Percentiles rank a stretch among this genome's conserved stretches.
Evolutionary conservation across 2,329 filamentous ascomycete genomes (phyloP).

Genomic region (Botrytis galanthina): DNA sequence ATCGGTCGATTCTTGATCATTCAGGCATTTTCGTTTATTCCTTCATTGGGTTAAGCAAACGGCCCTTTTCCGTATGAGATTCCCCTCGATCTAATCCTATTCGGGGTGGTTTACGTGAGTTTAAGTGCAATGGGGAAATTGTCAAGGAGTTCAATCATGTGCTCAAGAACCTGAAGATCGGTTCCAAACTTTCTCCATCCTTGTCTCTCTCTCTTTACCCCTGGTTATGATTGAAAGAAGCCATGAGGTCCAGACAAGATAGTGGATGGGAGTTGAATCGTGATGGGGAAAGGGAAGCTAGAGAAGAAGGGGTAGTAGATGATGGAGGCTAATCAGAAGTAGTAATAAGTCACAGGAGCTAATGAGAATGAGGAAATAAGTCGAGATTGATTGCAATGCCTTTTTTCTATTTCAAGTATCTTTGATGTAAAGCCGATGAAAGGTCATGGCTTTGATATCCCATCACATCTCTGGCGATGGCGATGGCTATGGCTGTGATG

Average conservation of each 20-base stretch:
- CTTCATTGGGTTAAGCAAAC: neutral
- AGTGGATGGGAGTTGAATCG: neutral
- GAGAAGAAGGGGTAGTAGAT: neutral
- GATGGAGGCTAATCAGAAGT: accelerated
- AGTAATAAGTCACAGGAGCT: no score
- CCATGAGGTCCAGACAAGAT: constrained; percentile 9
- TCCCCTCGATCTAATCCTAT: accelerated
- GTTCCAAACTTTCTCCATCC: neutral
- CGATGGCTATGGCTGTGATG: neutral
- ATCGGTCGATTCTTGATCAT: neutral
- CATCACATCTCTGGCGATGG: neutral
- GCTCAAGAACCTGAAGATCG: constrained; percentile 12
- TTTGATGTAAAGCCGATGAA: neutral
- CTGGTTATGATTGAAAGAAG: neutral
- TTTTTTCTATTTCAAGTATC: neutral
- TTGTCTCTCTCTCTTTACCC: neutral
- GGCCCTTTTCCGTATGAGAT: neutral
- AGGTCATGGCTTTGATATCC: neutral
- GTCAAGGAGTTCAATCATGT: constrained; percentile 3
- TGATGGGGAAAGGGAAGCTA: neutral
- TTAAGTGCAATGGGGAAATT: neutral
- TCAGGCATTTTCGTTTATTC: neutral
- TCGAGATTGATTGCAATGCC: accelerated
- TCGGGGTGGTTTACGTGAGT: neutral
- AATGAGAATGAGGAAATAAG: neutral